A percentile compares a stretch with the other conserved stretches of the same genome.
Conservation (phyloP, 2,329 filamentous ascomycete species). For the Capronia epimyces region DNA sequence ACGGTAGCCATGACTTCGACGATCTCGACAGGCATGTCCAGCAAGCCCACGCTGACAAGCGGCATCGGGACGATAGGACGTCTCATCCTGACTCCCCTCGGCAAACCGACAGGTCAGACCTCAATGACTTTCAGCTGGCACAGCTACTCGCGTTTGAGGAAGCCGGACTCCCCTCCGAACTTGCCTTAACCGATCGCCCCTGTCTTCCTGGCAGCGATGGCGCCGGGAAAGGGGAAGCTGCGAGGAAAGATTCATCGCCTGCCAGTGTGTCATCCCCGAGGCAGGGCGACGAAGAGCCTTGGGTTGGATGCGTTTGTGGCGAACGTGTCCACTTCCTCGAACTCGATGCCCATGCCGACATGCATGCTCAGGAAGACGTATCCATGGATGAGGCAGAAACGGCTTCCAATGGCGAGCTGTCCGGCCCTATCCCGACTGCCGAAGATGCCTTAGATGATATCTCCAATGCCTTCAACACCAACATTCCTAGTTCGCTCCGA, state of each 20-base stretch:
- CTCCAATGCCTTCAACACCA: constrained; percentile 24
- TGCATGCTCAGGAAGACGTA: constrained; percentile 50
- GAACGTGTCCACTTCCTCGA: constrained; percentile 52
- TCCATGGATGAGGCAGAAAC: constrained; percentile 39
- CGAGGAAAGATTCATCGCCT: not conserved
- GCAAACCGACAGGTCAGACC: not conserved
- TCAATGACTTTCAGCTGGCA: constrained; percentile 23
- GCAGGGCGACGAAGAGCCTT: constrained; percentile 7
- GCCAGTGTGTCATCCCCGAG: not conserved
- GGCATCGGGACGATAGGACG: not conserved
- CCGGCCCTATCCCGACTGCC: constrained; percentile 5
- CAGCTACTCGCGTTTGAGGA: constrained; percentile 26
- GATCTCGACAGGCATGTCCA: constrained; percentile 17
- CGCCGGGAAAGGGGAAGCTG: constrained; percentile 5
- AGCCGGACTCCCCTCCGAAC: constrained; percentile 24
- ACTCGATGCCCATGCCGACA: constrained; percentile 55
- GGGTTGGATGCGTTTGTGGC: constrained; percentile 43
- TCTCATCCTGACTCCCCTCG: not conserved
- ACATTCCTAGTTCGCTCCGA: constrained; percentile 26
- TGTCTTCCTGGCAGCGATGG: constrained; percentile 15
- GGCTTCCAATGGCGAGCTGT: constrained; percentile 30
- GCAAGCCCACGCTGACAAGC: constrained; percentile 10
- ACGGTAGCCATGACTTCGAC: constrained; percentile 15
- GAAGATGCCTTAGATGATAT: constrained; percentile 13
- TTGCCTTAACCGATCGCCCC: constrained; percentile 18